Base-by-base conservation (phyloP, 163 green algal species). In the Scenedesmus sp. region DNA sequence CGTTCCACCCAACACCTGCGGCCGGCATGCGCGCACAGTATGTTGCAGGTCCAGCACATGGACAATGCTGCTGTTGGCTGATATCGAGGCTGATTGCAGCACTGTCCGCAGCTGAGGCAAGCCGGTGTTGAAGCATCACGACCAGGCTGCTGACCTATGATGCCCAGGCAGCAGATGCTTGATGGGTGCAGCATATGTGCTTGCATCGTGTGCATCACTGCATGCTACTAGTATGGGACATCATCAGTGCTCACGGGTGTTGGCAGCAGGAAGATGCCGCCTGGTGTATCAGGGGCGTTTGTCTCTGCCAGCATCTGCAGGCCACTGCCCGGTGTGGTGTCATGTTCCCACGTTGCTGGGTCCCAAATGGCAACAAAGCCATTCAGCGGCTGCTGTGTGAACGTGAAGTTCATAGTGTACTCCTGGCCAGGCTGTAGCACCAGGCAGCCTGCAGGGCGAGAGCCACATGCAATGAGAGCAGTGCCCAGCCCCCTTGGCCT, bases 321-420 rank as follows among this genome's bases (percentile, higher is more conserved):
- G 10, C 83, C 83, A 59, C 56, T 76, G 20, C 57, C 83, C 26
- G 83, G 83, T 60, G 83, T 88, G 16, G 83, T 88, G 56, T 23
- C 83, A 52, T 88, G 13, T 23, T 88, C 83, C 83, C 83, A 88
- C 4, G 23, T 26, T 7, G 56, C 59, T 76, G 83, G 56, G 83
- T 88, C 83, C 83, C 83, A 88, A 0, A 88, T 52, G 20, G 66
- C 66, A 6, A 88, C 83, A 55, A 88, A 64, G n/a, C 83, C 83
- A 15, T 88, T 88, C 54, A 76, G 15, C 4, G 83, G 66, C 34
- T 88, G 66, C 83, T 88, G 83, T 15, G 83, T 88, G 34, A 88
- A 88, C 2, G 83, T 88, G 83, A 88, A 76, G 83, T 88, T 88
- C 57, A 88, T 88, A 20, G 66, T 74, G 57, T 88, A 64, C 83